These are phyloP conservation scores for Vigna radiata DNA, from an alignment of 306 rosid species.

Conservation along the genomic window DNA sequence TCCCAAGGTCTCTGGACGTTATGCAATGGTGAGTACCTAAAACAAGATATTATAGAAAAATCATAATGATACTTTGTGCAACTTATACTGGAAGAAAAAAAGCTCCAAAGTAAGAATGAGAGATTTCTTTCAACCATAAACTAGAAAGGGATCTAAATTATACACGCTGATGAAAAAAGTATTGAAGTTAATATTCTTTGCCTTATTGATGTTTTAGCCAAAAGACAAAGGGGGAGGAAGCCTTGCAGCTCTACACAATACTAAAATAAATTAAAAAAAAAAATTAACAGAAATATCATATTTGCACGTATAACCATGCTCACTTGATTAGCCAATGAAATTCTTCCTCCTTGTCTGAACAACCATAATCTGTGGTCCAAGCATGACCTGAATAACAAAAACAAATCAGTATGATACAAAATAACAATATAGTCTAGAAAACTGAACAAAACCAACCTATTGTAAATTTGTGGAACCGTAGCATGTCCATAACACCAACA, in stretches of 20 bases:
- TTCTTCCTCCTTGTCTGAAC: constrained; percentile 91
- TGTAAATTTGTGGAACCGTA: constrained; percentile 94
- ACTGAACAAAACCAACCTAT: constrained; percentile 67
- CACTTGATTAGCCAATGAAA: constrained; percentile 92
- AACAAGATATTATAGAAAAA: constrained; percentile 7
- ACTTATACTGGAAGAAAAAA: background rate
- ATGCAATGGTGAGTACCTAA: constrained; percentile 94
- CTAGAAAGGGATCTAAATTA: background rate
- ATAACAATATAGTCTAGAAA: constrained; percentile 15
- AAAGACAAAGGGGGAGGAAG: no score
- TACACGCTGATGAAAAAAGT: background rate
- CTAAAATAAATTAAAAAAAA: background rate
- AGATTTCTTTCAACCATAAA: background rate
- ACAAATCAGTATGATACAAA: constrained; percentile 28
- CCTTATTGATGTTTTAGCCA: no score
- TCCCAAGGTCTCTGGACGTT: constrained; percentile 96
- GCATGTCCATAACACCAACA: constrained; percentile 99
- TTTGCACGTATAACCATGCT: constrained; percentile 38
- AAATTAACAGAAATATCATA: background rate
- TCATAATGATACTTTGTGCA: background rate
- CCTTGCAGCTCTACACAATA: background rate
- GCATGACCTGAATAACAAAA: constrained; percentile 76
- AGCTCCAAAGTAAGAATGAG: background rate
- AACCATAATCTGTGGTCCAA: constrained; percentile 92
- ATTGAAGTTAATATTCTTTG: background rate